Evolutionary conservation across 1,284 basidiomycete species (phyloP), one percentile per base, ranked within the genome.

Genomic region (Trametes pubescens): DNA sequence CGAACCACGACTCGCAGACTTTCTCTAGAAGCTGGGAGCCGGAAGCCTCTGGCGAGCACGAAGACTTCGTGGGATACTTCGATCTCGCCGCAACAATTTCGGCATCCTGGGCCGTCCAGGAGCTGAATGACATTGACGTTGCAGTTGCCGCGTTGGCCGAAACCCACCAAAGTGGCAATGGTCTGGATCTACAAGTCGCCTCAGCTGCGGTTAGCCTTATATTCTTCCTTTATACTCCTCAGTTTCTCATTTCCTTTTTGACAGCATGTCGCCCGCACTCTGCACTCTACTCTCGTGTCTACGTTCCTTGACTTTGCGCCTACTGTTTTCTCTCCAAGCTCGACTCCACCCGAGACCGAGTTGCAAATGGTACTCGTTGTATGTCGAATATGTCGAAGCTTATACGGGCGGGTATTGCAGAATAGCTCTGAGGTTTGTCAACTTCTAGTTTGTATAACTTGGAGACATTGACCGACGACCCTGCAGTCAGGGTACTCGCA

Each of bases 301-400:
- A 90, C 91, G 0, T 94, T 95, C 75, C 84, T 98, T 24, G 95
- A 98, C 75, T 86, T 87, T 65, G 93, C 94, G 1, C 93, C 96
- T 1, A 74, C 85, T 10, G 92, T 92, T 2, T 95, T 96, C 76
- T 84, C 88, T 9, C 90, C 89, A 0, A 83, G 83, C 64, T 77
- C 77, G 24, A 80, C 74, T 32, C 83, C 85, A 2, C 76, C 85
- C 10, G 88, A 89, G 62, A 82, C 81, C 0, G 88, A 94, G 62
- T 74, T 91, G 13, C 83, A 86, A 53, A 83, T 92, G 51, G 82
- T 96, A 21, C 67, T 84, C 9, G 84, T 86, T 0, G 83, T 91
- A 7, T 81, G 84, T 35, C 82, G 86, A 57, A 87, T 96, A 61
- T 83, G 85, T 22, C 82, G 84, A 13, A 82, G 81, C 40, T 78